A percentile compares a stretch with the other conserved stretches of the same genome.
Evolutionary conservation across 164 flowering plant genomes (phyloP).

Genomic region (Nymphaea thermarum): DNA sequence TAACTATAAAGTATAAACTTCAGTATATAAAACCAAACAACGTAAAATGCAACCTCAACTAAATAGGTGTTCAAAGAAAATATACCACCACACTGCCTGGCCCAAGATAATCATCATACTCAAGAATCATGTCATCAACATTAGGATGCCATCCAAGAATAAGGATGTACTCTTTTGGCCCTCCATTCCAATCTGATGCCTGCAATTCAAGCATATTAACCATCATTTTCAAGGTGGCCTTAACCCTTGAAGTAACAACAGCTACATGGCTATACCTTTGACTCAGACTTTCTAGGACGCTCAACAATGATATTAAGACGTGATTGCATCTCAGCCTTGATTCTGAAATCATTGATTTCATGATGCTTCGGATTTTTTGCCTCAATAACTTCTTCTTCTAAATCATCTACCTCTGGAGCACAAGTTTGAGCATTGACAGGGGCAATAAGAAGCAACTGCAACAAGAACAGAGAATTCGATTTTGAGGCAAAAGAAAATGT

Average conservation of each 20-base stretch:
- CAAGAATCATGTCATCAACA: conserved; percentile 82
- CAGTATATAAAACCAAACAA: too few relatives aligned
- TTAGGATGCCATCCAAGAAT: conserved; percentile 95
- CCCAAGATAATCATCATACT: conserved; percentile 94
- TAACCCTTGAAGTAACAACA: not conserved
- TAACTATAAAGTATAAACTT: too few relatives aligned
- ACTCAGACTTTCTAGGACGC: conserved; percentile 48
- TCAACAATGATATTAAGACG: conserved; percentile 39
- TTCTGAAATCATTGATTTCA: conserved; percentile 16
- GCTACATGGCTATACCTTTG: conserved; percentile 42
- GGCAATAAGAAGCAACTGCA: conserved; percentile 69
- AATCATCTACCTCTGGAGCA: conserved; percentile 6
- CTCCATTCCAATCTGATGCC: conserved; percentile 64
- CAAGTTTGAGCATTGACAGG: conserved; percentile 45
- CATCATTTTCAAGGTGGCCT: not conserved
- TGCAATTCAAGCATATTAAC: conserved; percentile 14
- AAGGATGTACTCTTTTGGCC: conserved; percentile 82
- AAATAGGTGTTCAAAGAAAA: not conserved
- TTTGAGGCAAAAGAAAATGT: too few relatives aligned
- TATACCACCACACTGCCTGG: conserved; percentile 90
- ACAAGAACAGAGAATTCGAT: not conserved
- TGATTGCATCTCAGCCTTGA: conserved; percentile 13
- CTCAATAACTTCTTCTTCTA: conserved; percentile 18
- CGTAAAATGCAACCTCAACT: not conserved
- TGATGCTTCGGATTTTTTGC: conserved; percentile 13